Evolutionary conservation across 2,329 filamentous ascomycete genomes (phyloP).

Genomic region (Fusarium proliferatum): DNA sequence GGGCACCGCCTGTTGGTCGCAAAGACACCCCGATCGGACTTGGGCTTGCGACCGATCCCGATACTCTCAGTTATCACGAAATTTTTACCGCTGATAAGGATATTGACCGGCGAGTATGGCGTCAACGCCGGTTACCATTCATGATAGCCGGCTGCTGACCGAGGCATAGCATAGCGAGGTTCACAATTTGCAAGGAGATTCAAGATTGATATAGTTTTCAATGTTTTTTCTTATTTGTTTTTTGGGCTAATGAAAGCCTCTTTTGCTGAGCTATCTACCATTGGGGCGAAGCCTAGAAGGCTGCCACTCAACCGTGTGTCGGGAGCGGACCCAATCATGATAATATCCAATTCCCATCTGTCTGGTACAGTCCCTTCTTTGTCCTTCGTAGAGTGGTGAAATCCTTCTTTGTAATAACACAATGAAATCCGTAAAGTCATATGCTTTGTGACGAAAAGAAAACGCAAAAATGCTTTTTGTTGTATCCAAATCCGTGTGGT

Average conservation of each 20-base stretch:
- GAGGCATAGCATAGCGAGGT: conserved; percentile 11
- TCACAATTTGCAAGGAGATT: conserved; percentile 10
- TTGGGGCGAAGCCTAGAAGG: conserved; percentile 7
- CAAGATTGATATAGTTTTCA: conserved; percentile 24
- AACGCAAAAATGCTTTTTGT: conserved; percentile 34
- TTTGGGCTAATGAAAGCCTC: conserved; percentile 10
- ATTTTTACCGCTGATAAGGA: conserved; percentile 35
- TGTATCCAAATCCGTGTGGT: conserved; percentile 45
- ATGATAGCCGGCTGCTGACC: conserved; percentile 22
- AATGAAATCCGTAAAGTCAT: conserved; percentile 30
- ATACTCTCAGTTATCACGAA: conserved; percentile 29
- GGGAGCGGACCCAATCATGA: conserved; percentile 40
- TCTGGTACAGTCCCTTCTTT: conserved; percentile 30
- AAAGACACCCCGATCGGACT: conserved; percentile 32
- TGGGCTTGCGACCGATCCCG: conserved; percentile 34
- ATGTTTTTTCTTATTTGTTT: conserved; percentile 39
- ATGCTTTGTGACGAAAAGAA: conserved; percentile 18
- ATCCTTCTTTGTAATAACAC: conserved; percentile 29
- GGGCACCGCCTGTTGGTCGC: conserved; percentile 14
- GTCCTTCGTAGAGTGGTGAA: conserved; percentile 40
- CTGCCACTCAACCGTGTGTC: conserved; percentile 42
- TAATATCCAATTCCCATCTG: conserved; percentile 29
- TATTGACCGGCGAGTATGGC: conserved; percentile 23
- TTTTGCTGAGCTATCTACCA: conserved; percentile 42
- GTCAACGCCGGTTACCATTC: conserved; percentile 17